A percentile compares a stretch with the other conserved stretches of the same genome.
phyloP scores from a whole-genome alignment of 306 rosid species.

The Castanea crenata region DNA sequence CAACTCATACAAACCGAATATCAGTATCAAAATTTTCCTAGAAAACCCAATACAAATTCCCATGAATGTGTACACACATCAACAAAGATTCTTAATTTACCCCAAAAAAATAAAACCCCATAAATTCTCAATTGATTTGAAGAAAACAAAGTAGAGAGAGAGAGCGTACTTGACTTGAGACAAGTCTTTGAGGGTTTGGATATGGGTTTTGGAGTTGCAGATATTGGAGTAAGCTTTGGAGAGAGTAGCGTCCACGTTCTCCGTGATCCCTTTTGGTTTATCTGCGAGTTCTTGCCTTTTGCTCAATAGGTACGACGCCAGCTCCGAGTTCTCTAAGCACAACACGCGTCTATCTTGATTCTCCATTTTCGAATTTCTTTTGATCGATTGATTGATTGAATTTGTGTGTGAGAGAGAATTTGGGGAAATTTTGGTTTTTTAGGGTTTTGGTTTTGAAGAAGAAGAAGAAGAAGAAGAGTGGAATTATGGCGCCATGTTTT shows the following conservation, averaged over 20 bases:
- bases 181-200: constrained; percentile 68
- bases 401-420: background rate
- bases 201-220: constrained; percentile 59
- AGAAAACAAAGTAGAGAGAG: background rate
- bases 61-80: too few relatives aligned
- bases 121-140: background rate
- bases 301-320: constrained; percentile 52
- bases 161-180: constrained; percentile 65
- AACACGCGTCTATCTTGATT: constrained; percentile 34
- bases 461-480: background rate
- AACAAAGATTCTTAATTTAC: too few relatives aligned
- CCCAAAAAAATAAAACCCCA: too few relatives aligned
- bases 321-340: constrained; percentile 62
- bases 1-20: too few relatives aligned
- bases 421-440: background rate
- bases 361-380: constrained; percentile 41
- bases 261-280: constrained; percentile 66
- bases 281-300: constrained; percentile 74
- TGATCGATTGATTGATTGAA: background rate
- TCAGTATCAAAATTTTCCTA: too few relatives aligned
- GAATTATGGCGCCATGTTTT: background rate
- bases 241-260: constrained; percentile 63
- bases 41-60: too few relatives aligned
- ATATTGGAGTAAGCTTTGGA: constrained; percentile 76
- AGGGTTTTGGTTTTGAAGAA: constrained; percentile 7